A percentile compares a stretch with the other conserved stretches of the same genome.
These are phyloP conservation scores for Tricholoma flavovirens DNA, from an alignment of 768 basidiomycete species.

Conservation along the genomic window DNA sequence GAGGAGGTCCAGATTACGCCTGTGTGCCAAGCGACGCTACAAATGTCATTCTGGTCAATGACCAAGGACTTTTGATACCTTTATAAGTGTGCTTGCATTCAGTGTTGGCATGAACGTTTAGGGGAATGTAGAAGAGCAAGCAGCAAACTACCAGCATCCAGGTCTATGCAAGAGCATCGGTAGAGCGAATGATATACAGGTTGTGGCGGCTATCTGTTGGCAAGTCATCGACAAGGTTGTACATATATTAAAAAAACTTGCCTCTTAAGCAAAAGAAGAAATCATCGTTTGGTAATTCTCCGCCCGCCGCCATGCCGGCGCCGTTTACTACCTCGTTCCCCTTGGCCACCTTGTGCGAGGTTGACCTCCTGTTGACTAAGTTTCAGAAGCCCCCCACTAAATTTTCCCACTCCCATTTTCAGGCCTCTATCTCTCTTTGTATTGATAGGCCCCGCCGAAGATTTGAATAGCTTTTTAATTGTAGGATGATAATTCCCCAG, in stretches of 20 bases:
- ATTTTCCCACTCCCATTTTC: conserved; percentile 75
- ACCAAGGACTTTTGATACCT: conserved; percentile 28
- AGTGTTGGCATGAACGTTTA: not conserved
- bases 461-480: conserved; percentile 62
- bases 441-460: conserved; percentile 20
- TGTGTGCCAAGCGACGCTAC: conserved; percentile 20
- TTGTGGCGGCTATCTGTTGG: not conserved
- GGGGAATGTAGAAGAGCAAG: not conserved
- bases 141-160: not conserved
- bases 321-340: conserved; percentile 17
- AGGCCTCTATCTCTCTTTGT: conserved; percentile 61
- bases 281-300: not conserved
- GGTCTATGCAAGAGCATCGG: not conserved
- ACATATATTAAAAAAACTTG: not conserved
- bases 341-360: conserved; percentile 22
- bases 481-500: conserved; percentile 81
- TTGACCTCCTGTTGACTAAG: conserved; percentile 61
- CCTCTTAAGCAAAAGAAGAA: not conserved
- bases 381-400: conserved; percentile 61
- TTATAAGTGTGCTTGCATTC: conserved; percentile 19
- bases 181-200: not conserved
- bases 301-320: not conserved
- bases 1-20: conserved; percentile 15
- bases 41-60: conserved; percentile 28
- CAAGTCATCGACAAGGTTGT: not conserved